Conservation (phyloP, 2,329 filamentous ascomycete genomes). For the Didymella lethalis region DNA sequence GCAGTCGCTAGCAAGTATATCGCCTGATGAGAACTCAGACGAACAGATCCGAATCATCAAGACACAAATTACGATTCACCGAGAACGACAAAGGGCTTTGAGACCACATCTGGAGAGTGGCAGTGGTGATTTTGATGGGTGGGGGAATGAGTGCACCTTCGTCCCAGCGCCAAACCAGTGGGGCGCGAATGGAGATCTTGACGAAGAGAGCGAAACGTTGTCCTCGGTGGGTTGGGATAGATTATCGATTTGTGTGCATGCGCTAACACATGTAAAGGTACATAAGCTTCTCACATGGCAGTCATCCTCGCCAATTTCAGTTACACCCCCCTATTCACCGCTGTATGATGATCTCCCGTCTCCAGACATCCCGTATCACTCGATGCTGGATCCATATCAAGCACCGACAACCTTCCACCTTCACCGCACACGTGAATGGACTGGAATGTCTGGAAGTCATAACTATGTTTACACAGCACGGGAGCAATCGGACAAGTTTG, state of each 20-base stretch:
- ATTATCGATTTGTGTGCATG: not conserved
- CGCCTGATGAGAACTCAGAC: conserved; percentile 48
- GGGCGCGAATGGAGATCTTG: conserved; percentile 49
- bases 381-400: conserved; percentile 44
- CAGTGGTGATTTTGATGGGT: conserved; percentile 46
- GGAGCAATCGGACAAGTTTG: conserved; percentile 48
- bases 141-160: conserved; percentile 49
- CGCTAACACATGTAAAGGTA: conserved; percentile 34
- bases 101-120: conserved; percentile 49
- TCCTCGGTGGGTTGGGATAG: conserved; percentile 40
- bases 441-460: conserved; percentile 42
- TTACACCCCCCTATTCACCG: conserved; percentile 32
- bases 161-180: conserved; percentile 50
- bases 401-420: conserved; percentile 47
- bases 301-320: conserved; percentile 43
- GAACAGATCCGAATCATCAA: conserved; percentile 46
- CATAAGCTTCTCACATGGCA: conserved; percentile 50
- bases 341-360: conserved; percentile 46
- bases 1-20: conserved; percentile 43
- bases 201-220: conserved; percentile 49
- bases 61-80: conserved; percentile 48
- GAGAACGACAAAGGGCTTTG: conserved; percentile 45
- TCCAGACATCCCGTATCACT: conserved; percentile 45
- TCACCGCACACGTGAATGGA: conserved; percentile 51
- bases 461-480: conserved; percentile 50